Conservation (phyloP, 2,329 filamentous ascomycete genomes). For the Epichloe glyceriae region DNA sequence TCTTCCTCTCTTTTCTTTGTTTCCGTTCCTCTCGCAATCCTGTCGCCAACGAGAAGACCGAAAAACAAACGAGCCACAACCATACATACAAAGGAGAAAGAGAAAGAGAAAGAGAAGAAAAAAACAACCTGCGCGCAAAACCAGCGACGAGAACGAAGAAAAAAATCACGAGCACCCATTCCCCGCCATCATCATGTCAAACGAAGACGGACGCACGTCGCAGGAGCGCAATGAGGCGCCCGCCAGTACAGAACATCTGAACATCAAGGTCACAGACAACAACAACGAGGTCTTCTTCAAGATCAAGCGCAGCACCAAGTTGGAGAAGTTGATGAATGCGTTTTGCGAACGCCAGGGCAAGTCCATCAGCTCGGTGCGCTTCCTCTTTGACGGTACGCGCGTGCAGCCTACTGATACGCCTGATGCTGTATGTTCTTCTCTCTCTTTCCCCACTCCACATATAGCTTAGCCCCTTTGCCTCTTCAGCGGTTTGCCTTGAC, state of each 20-base stretch:
- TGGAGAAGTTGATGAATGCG: slow-evolving; percentile 96
- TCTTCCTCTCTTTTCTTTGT: too few relatives aligned
- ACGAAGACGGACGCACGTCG: slow-evolving; percentile 33
- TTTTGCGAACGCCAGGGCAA: slow-evolving; percentile 97
- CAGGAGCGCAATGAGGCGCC: slow-evolving; percentile 29
- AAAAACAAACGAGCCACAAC: neutral
- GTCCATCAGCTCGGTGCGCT: slow-evolving; percentile 69
- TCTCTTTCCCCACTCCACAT: neutral
- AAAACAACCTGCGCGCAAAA: too few relatives aligned
- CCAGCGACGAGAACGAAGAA: neutral
- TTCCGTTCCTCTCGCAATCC: too few relatives aligned
- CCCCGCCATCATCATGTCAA: slow-evolving; percentile 26
- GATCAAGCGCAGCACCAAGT: slow-evolving; percentile 91
- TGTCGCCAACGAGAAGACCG: neutral
- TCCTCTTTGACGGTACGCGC: slow-evolving; percentile 90
- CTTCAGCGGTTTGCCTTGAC: neutral
- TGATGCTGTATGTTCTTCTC: slow-evolving; percentile 58
- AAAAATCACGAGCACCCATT: neutral
- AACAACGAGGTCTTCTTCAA: slow-evolving; percentile 99
- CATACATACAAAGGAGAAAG: too few relatives aligned
- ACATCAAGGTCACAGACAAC: slow-evolving; percentile 98
- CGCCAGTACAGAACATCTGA: slow-evolving; percentile 66
- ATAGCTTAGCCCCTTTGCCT: neutral
- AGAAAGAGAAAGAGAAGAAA: neutral
- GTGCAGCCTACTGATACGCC: slow-evolving; percentile 84